Percentiles rank a stretch among this genome's conserved stretches.
phyloP scores from a whole-genome alignment of 1,139 yeast species.

The Protomyces arabidopsidicola region DNA sequence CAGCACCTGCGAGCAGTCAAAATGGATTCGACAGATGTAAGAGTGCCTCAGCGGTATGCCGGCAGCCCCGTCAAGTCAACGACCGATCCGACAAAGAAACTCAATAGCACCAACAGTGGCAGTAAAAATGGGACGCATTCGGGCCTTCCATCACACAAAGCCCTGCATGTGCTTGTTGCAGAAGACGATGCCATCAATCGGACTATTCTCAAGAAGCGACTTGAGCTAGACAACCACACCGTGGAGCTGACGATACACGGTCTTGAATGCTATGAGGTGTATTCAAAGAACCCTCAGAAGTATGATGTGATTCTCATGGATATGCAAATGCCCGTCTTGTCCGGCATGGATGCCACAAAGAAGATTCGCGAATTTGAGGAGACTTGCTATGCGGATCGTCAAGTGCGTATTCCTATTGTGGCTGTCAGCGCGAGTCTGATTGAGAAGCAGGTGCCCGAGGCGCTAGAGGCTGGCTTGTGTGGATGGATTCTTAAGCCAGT shows the following conservation, averaged over 20 bases:
- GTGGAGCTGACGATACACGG: conserved; percentile 15
- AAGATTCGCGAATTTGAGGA: conserved; percentile 19
- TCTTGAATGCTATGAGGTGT: conserved; percentile 16
- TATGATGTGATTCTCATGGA: conserved; percentile 82
- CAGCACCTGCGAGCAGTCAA: conserved; percentile 16
- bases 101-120: background rate
- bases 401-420: conserved; percentile 16
- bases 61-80: background rate
- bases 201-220: conserved; percentile 21
- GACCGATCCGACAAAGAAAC: background rate
- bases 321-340: conserved; percentile 93
- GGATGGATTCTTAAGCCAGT: conserved; percentile 28
- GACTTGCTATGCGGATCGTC: conserved; percentile 5
- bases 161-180: conserved; percentile 16
- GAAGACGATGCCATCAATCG: conserved; percentile 27
- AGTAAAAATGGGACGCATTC: background rate
- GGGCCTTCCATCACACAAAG: background rate
- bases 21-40: conserved; percentile 7
- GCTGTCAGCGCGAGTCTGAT: conserved; percentile 25
- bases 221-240: conserved; percentile 15
- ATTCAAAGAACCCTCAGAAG: background rate
- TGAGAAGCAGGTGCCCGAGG: conserved; percentile 16
- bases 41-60: conserved; percentile 5
- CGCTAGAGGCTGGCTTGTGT: conserved; percentile 14
- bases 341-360: conserved; percentile 48